A percentile compares a stretch with the other conserved stretches of the same genome.
phyloP scores from a whole-genome alignment of 2,329 filamentous ascomycete genomes.

The Tolypocladium pustulatum region DNA sequence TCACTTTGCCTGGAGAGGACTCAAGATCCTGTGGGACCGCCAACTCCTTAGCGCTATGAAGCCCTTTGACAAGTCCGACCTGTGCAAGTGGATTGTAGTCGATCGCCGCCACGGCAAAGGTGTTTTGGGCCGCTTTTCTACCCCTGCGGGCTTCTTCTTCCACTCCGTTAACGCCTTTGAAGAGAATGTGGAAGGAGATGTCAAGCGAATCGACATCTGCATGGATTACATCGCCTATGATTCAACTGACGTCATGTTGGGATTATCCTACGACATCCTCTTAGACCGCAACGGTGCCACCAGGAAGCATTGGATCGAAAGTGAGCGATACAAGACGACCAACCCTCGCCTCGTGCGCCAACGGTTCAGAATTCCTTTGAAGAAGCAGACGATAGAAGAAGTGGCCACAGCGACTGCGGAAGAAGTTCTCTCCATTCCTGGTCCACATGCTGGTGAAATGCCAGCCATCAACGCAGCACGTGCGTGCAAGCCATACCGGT shows the following conservation, averaged over 20 bases:
- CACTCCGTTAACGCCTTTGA: background rate
- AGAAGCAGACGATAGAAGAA: slow-evolving; percentile 2
- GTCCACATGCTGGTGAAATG: slow-evolving; percentile 49
- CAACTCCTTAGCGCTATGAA: slow-evolving; percentile 60
- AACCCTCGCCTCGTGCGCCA: slow-evolving; percentile 28
- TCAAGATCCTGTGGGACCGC: slow-evolving; percentile 50
- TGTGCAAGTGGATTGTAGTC: slow-evolving; percentile 62
- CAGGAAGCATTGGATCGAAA: background rate
- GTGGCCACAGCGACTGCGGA: slow-evolving; percentile 13
- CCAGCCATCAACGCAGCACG: slow-evolving; percentile 54
- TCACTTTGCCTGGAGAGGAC: slow-evolving; percentile 45
- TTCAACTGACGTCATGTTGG: background rate
- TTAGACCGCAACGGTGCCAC: background rate
- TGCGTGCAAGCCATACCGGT: slow-evolving; percentile 43
- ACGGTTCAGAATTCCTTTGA: slow-evolving; percentile 25
- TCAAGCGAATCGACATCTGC: background rate
- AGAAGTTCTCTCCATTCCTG: slow-evolving; percentile 34
- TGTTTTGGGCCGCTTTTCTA: slow-evolving; percentile 58
- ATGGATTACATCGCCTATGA: background rate
- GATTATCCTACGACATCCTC: background rate
- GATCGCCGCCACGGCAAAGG: slow-evolving; percentile 52
- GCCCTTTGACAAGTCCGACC: slow-evolving; percentile 45
- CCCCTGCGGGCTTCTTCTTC: slow-evolving; percentile 64
- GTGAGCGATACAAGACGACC: background rate
- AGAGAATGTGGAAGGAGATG: background rate